These are phyloP conservation scores for Cornus suecica DNA, from an alignment of 148 eudicot species.

Conservation along the genomic window DNA sequence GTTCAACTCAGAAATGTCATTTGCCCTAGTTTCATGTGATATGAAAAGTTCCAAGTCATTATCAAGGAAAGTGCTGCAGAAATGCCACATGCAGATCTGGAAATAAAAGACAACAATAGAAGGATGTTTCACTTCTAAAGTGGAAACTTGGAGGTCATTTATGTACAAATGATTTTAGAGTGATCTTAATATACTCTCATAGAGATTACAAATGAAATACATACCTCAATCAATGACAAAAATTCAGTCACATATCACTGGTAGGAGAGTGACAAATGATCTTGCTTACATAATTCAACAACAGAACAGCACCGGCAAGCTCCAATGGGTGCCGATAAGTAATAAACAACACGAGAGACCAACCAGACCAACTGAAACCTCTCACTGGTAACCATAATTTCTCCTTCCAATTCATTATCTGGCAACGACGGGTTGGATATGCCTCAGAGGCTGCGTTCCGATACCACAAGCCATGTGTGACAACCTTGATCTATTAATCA, in stretches of 20 bases:
- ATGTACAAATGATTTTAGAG: constrained; percentile 9
- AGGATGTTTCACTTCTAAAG: not conserved
- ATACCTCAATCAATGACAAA: not conserved
- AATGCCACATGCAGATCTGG: too few relatives aligned
- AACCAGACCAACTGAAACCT: not conserved
- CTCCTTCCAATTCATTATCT: not conserved
- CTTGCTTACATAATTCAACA: not conserved
- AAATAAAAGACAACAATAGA: not conserved
- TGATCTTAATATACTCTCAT: not conserved
- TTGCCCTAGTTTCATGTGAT: too few relatives aligned
- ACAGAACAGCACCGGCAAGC: not conserved
- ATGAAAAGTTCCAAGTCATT: too few relatives aligned
- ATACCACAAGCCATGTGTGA: constrained; percentile 9
- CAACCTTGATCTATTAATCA: not conserved
- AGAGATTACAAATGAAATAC: not conserved
- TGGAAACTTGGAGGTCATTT: not conserved
- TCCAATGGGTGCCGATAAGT: not conserved
- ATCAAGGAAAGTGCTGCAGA: too few relatives aligned
- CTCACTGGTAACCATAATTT: not conserved
- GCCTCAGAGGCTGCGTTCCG: not conserved
- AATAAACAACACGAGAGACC: not conserved
- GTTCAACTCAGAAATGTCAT: too few relatives aligned
- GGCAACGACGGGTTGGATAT: too few relatives aligned
- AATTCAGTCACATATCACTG: not conserved
- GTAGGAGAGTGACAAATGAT: not conserved